Evolutionary conservation across 2,329 filamentous ascomycete species (phyloP), one percentile per base, ranked within the genome.

Genomic region (Aspergillus ochraceoroseus): DNA sequence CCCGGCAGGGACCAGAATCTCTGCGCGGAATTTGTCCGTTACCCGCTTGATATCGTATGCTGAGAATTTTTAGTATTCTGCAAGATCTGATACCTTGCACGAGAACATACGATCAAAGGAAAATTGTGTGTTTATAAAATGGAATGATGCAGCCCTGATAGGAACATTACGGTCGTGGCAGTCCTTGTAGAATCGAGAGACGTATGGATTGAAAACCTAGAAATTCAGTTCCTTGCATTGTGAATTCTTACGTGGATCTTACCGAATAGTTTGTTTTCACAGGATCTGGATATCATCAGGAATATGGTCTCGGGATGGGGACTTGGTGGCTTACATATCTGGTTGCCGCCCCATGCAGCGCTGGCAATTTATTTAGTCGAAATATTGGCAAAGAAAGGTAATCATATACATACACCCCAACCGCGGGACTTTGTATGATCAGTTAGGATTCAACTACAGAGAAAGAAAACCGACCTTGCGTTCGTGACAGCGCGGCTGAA

Each of bases 161-260:
- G 30, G 30, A 19, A 32, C 30, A 20, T 20, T 17, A 4, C 15
- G 30, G 7, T 32, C 30, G 4, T 32, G 9, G 15, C 30, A 32
- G 30, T 32, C 30, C 30, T 32, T 32, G 30, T 32, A 32, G 15
- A 32, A 32, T 5, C 30, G 30, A 6, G 30, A 32, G 9, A 32
- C 30, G 15, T 18, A 32, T 3, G 30, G 30, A 19, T 32, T 17
- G 9, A 7, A 18, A 7, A 32, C 14, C 30, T 32, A 19, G 8
- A 17, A 9, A 19, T 17, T 32, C 15, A 32, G 9, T 18, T n/a
- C 11, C 3, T 27, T 27, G 25, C 9, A 27, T 27, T 11, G 4
- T 12, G 25, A n/a, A n/a, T n/a, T n/a, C n/a, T 27, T 5, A 17
- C 20, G 14, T 7, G 20, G 2, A 7, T 9, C 15, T 32, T 32